Base-by-base conservation (phyloP, 192 early-diverging fungal genomes). In the Helicostylum pulchrum region DNA sequence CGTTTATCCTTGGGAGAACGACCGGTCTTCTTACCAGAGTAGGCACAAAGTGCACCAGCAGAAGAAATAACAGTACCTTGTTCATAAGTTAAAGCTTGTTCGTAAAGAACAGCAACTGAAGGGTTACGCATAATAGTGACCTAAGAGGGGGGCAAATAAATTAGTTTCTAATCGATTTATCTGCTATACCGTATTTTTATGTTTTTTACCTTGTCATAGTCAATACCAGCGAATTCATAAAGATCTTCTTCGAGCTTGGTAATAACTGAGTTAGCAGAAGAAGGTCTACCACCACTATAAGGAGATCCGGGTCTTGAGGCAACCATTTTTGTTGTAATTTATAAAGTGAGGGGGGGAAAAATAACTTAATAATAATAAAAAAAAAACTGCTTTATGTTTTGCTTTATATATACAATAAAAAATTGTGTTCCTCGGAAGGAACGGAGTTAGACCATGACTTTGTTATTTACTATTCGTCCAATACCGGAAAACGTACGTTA, bases 1-100 rank as follows among this genome's bases (percentile, higher is more conserved):
- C 96, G 92, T 87, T 98, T 98, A 85, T 98, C 96, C 68, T 84
- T 84, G 68, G 96, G 96, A 26, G 89, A 92, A 66, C 96, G 90
- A 46, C 96, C 91, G 34, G 85, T 96, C 86, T 98, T 98, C 70
- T 85, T 83, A 53, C 94, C 94, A 21, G 94, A 97, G 70, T 83
- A 85, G 32, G 95, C 89, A 62, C 91, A 90, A 48, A 98, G 84
- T 7, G 96, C 96, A 54, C 96, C 96, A 65, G 89, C 73, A 26
- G 93, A 89, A 53, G 96, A 96, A 70, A 99, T 82, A 65, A 84
- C 89, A 43, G 94, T 92, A 34, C 95, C 95, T 34, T 68, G 65
- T 78, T 97, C 93, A 78, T 90, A 77, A 61, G 78, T 79, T 61
- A 97, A 84, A 49, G 93, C 93, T 65, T 94, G 89, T 78, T 97